Conservation (phyloP, 108 stramenopile genomes). For the Skeletonema grethae region DNA sequence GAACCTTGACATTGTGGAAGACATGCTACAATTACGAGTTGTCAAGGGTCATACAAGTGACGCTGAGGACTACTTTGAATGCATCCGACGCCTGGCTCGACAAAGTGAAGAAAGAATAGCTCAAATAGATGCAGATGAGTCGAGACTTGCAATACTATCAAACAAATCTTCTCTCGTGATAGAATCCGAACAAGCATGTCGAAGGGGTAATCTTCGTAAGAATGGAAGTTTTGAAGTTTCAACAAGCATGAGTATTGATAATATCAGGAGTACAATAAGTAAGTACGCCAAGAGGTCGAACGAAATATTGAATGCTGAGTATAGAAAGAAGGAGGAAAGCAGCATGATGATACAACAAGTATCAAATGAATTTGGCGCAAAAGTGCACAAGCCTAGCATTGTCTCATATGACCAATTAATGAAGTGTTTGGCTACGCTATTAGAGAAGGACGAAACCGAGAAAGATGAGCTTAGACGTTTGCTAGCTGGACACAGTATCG, state of each 20-base stretch:
- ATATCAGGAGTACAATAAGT: slow-evolving; percentile 23
- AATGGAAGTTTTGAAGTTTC: slow-evolving; percentile 66
- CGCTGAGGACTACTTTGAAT: slow-evolving; percentile 61
- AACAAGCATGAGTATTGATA: slow-evolving; percentile 42
- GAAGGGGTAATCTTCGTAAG: slow-evolving; percentile 59
- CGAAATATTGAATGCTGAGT: slow-evolving; percentile 18
- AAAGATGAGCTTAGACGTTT: slow-evolving; percentile 29
- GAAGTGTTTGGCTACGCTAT: slow-evolving; percentile 46
- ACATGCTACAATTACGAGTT: slow-evolving; percentile 37
- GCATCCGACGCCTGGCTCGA: slow-evolving; percentile 46
- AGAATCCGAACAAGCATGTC: slow-evolving; percentile 61
- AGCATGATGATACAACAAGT: slow-evolving; percentile 34
- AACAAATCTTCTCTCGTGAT: slow-evolving; percentile 43
- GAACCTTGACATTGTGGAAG: slow-evolving; percentile 47
- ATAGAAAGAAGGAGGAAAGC: slow-evolving; percentile 28
- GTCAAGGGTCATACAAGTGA: slow-evolving; percentile 72
- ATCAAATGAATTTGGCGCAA: slow-evolving; percentile 66
- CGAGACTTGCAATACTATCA: slow-evolving; percentile 15
- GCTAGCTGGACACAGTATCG: slow-evolving; percentile 65
- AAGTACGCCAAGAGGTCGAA: slow-evolving; percentile 29
- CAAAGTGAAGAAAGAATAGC: neutral
- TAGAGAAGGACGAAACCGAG: slow-evolving; percentile 37
- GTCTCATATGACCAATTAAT: slow-evolving; percentile 54
- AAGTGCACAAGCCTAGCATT: slow-evolving; percentile 23
- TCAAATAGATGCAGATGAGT: slow-evolving; percentile 14